Base-by-base conservation (phyloP, 805 yeast genomes). In the Ogataea degrootiae region DNA sequence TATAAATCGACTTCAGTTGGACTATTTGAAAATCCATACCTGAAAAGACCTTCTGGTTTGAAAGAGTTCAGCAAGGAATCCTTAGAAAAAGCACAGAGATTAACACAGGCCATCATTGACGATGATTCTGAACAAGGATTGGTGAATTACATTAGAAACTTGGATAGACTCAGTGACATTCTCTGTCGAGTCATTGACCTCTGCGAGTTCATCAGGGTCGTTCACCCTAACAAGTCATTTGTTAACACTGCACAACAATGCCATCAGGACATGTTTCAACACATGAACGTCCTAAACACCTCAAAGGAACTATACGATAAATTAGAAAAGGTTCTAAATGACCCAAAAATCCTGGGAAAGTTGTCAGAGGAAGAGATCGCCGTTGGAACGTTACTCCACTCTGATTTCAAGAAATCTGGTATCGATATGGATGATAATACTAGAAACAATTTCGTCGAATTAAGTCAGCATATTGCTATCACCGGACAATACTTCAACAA, bases 151-250 rank as follows among this genome's bases (percentile, higher is more conserved):
- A 77, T 92, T 45, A 61, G 79, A 39, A 80, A 82, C 44, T 70
- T 94, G 53, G 99, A 94, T 62, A 80, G 89, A 54, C 68, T 94
- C 37, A 86, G 96, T 59, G 98, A 94, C 61, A 78, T 85, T 29
- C 67, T 94, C 31, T 94, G 99, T 62, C 79, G 96, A 47, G 97
- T 89, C 6, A 91, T 94, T 37, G 99, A 94, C 66, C 76, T 92
- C 43, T 92, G 96, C 35, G 98, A 91, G 57, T 92, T 92, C 68
- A 80, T 94, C 29, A 72, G 98, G 41, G 90, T 89, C 22, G 82
- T 85, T 1, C 98, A 92, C 62, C 97, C 98, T 1, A 77, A 83
- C 53, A 71, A 71, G 43, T 66, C 71, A 16, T 89, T 87, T 75
- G 74, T 85, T 11, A 74, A 73, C 37, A 91, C 90, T 1, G 96